These are phyloP conservation scores for Ganoderma boninense DNA, from an alignment of 1,284 basidiomycete genomes.

Conservation along the genomic window DNA sequence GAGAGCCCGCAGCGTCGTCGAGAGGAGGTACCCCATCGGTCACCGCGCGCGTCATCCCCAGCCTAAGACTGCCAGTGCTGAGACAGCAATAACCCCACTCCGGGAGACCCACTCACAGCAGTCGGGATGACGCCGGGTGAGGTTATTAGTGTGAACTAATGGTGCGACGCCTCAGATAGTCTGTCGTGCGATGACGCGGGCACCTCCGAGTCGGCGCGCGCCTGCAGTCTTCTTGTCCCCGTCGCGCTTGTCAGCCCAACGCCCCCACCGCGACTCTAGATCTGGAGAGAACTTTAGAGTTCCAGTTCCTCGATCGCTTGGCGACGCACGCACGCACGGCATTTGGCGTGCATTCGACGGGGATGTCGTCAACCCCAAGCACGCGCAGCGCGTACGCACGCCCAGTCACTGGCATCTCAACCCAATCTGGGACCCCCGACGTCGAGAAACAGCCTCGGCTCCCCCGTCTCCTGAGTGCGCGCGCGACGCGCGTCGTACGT, in stretches of 20 bases:
- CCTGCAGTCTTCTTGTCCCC: neutral
- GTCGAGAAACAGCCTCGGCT: neutral
- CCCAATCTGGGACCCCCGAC: neutral
- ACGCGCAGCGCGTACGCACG: too few species aligned
- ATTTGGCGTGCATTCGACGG: neutral
- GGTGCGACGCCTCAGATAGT: neutral
- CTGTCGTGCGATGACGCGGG: constrained; percentile 7
- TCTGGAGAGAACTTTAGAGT: too few species aligned
- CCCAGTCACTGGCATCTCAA: neutral
- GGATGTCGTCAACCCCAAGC: neutral
- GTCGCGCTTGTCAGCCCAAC: constrained; percentile 6
- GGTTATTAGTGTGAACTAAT: neutral
- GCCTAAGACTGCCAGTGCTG: neutral
- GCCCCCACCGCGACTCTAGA: neutral
- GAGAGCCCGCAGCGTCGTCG: neutral
- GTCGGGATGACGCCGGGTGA: neutral
- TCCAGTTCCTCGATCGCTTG: too few species aligned
- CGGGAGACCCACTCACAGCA: neutral
- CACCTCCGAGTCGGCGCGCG: neutral
- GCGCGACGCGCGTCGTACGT: neutral
- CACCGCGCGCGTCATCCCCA: neutral
- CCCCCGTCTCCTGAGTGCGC: neutral
- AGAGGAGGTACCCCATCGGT: constrained; percentile 8
- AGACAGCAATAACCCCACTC: neutral
- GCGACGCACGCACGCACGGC: too few species aligned